Conservation (phyloP, 129 eudicot genomes). For the Daucus carota region DNA sequence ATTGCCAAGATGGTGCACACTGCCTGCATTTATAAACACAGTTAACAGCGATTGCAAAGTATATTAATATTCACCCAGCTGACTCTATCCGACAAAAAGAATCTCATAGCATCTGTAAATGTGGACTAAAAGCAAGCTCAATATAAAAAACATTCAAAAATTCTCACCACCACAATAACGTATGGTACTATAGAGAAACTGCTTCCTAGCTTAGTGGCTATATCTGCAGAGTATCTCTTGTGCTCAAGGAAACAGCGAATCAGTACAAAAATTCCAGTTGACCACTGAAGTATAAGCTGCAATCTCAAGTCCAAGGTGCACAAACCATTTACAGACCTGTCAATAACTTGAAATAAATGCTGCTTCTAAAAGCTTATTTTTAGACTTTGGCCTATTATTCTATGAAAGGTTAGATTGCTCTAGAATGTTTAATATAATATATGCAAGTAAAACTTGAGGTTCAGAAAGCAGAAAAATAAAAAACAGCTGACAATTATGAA, state of each 20-base stretch:
- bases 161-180: conserved; percentile 84
- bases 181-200: conserved; percentile 87
- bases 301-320: conserved; percentile 53
- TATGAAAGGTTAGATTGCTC: not conserved
- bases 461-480: not conserved
- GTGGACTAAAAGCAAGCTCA: not conserved
- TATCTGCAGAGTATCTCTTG: conserved; percentile 51
- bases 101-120: not conserved
- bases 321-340: conserved; percentile 32
- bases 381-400: not conserved
- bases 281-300: conserved; percentile 99
- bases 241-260: conserved; percentile 80
- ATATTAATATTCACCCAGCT: not conserved
- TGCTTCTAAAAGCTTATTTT: conserved; percentile 9
- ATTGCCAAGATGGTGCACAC: conserved; percentile 95
- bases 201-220: conserved; percentile 81
- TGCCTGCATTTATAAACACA: conserved; percentile 46
- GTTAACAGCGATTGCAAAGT: not conserved
- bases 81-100: not conserved
- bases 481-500: not conserved
- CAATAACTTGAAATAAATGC: conserved; percentile 27
- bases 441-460: not conserved
- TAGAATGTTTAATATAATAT: not conserved
- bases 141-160: not conserved
- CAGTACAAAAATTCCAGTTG: conserved; percentile 91